Conservation (phyloP, 2,329 filamentous ascomycete species). For the Scorias spongiosa region DNA sequence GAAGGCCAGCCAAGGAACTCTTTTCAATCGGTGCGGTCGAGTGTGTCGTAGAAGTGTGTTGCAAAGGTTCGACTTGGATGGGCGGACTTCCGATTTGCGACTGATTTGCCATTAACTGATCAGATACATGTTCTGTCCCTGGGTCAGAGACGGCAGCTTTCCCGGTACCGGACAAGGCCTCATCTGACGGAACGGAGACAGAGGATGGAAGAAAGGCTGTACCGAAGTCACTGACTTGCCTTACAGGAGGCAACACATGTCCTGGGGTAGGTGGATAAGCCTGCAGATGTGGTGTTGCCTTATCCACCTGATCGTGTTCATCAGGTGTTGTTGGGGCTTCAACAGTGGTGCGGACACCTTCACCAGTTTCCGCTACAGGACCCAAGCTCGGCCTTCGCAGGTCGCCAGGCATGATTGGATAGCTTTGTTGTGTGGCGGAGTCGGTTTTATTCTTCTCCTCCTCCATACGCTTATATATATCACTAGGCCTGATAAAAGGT, state of each 20-base stretch:
- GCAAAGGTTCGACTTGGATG: constrained; percentile 6
- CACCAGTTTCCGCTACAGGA: not conserved
- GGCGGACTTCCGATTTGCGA: constrained; percentile 6
- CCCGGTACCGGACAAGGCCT: not conserved
- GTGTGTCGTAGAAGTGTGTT: constrained; percentile 1
- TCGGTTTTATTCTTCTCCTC: constrained; percentile 47
- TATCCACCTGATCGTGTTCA: not conserved
- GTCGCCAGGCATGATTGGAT: constrained; percentile 34
- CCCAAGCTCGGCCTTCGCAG: not conserved
- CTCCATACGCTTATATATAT: constrained; percentile 59
- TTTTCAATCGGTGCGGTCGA: constrained; percentile 1
- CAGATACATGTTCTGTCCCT: constrained; percentile 6
- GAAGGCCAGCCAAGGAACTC: not conserved
- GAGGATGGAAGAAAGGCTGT: constrained; percentile 16
- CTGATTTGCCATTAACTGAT: constrained; percentile 6
- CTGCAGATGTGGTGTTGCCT: not conserved
- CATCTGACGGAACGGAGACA: constrained; percentile 2
- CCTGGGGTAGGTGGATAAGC: constrained; percentile 3
- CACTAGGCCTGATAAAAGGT: constrained; percentile 56
- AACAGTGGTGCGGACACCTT: not conserved
- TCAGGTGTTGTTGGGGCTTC: constrained; percentile 6
- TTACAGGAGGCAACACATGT: constrained; percentile 27
- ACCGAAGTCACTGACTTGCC: constrained; percentile 28
- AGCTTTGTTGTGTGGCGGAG: constrained; percentile 41
- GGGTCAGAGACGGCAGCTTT: constrained; percentile 4